A percentile compares a stretch with the other conserved stretches of the same genome.
Conservation (phyloP, 1,139 yeast species). For the Yamadazyma blattariae region DNA sequence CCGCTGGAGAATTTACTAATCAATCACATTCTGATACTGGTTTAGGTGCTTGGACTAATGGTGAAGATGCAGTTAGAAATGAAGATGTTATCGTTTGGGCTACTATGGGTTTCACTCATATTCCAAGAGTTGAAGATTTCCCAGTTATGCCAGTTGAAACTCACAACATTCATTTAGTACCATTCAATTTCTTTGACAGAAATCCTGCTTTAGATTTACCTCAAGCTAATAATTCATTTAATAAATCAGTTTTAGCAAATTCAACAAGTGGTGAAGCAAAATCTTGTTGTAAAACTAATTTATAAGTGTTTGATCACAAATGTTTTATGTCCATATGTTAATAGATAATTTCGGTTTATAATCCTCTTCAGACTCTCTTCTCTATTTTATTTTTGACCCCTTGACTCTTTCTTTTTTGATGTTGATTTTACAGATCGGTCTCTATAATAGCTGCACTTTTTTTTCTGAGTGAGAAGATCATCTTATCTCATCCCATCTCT, state of each 20-base stretch:
- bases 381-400: too few species aligned
- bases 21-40: constrained; percentile 67
- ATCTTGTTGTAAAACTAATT: constrained; percentile 40
- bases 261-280: constrained; percentile 19
- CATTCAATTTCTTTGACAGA: constrained; percentile 74
- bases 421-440: too few species aligned
- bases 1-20: constrained; percentile 80
- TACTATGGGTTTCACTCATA: constrained; percentile 82
- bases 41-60: constrained; percentile 63
- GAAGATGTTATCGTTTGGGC: constrained; percentile 86
- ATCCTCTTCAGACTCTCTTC: background rate
- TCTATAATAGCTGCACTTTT: too few species aligned
- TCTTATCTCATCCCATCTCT: constrained; percentile 3
- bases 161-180: constrained; percentile 64
- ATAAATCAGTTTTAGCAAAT: constrained; percentile 55
- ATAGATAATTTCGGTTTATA: background rate
- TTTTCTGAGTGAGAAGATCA: background rate
- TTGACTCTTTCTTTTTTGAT: too few species aligned
- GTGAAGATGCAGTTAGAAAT: constrained; percentile 71
- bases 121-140: constrained; percentile 88
- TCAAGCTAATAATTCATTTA: constrained; percentile 65
- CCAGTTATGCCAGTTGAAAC: constrained; percentile 92
- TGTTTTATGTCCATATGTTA: background rate
- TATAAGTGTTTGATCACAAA: constrained; percentile 8
- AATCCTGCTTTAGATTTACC: constrained; percentile 87